Conservation (phyloP, 2,329 filamentous ascomycete genomes). For the Samsoniella hepiali region DNA sequence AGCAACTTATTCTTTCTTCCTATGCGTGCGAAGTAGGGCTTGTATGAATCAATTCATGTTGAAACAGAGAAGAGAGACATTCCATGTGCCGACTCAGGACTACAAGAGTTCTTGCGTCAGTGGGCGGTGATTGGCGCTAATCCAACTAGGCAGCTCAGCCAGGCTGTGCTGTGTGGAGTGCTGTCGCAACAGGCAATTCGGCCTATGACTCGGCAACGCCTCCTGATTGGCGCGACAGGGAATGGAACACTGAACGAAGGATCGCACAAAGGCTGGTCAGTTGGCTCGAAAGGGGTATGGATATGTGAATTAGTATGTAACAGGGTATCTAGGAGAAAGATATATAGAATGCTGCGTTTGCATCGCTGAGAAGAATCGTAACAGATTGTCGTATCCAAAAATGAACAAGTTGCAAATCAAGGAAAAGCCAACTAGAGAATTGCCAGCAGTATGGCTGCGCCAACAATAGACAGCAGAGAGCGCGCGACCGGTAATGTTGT, state of each 20-base stretch:
- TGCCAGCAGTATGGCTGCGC: background rate
- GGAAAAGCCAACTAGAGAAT: background rate
- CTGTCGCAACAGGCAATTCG: background rate
- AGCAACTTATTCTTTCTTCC: too few relatives aligned
- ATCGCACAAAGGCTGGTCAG: background rate
- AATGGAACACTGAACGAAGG: background rate
- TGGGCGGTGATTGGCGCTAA: slow-evolving; percentile 14
- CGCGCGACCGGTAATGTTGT: background rate
- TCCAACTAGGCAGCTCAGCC: background rate
- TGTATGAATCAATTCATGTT: background rate
- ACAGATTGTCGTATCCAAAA: background rate
- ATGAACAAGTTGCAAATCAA: background rate
- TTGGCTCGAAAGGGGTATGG: background rate
- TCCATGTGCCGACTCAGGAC: background rate
- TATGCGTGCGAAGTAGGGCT: too few relatives aligned
- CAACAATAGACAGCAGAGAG: background rate
- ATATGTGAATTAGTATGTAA: slow-evolving; percentile 3
- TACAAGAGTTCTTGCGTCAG: background rate
- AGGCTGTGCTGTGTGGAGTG: slow-evolving; percentile 12
- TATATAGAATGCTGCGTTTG: background rate
- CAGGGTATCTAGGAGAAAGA: slow-evolving; percentile 13
- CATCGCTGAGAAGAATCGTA: too few relatives aligned
- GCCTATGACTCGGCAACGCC: background rate
- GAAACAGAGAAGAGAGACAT: slow-evolving; percentile 1
- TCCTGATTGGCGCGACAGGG: background rate